These are phyloP conservation scores for Medakamo hakoo DNA, from an alignment of 139 green algal genomes.

Conservation along the genomic window DNA sequence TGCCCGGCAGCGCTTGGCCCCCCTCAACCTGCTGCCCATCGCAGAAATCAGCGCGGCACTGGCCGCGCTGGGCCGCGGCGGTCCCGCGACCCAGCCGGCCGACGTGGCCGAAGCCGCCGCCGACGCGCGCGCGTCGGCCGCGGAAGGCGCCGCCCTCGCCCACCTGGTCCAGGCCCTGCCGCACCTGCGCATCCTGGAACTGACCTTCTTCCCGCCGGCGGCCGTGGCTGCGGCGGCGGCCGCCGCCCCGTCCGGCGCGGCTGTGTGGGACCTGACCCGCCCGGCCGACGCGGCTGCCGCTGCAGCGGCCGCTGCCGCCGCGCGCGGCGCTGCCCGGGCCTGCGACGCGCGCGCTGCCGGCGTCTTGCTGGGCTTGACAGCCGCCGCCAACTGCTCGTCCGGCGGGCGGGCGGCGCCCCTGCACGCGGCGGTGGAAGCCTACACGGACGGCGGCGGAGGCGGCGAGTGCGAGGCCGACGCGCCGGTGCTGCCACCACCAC, in stretches of 20 bases:
- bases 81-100: constrained; percentile 1
- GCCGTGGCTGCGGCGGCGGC: background rate
- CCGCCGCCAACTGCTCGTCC: constrained; percentile 49
- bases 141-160: background rate
- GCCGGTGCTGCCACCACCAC: too few relatives aligned
- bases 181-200: constrained; percentile 31
- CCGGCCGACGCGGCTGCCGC: constrained; percentile 3
- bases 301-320: constrained; percentile 1
- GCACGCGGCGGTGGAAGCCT: constrained; percentile 48
- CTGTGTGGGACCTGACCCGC: constrained; percentile 16
- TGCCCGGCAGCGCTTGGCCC: background rate
- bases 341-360: background rate
- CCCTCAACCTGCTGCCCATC: background rate
- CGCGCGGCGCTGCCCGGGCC: background rate
- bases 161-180: constrained; percentile 17
- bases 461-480: constrained; percentile 1
- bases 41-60: background rate
- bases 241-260: background rate
- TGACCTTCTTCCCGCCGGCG: constrained; percentile 37
- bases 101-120: background rate
- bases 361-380: constrained; percentile 18
- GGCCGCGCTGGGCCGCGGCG: background rate
- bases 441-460: constrained; percentile 11
- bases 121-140: background rate
- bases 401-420: constrained; percentile 37